Evolutionary conservation across 176 grass and related monocot genomes (phyloP), one percentile per base, ranked within the genome.

Genomic region (Chloris gayana): DNA sequence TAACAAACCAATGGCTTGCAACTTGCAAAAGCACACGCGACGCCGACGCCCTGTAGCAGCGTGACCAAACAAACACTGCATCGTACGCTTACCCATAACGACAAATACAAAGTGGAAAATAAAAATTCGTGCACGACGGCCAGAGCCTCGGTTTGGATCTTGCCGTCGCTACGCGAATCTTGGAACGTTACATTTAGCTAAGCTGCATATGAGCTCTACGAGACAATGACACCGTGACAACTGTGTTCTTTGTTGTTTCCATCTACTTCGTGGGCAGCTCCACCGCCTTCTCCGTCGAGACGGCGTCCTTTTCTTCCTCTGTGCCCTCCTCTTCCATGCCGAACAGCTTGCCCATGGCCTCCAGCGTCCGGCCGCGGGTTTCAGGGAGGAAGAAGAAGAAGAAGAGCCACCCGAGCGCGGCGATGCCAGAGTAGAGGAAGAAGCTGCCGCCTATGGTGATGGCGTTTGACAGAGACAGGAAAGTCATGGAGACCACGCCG

Each of bases 381-480:
- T 93, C 91, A 3, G 88, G 82, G 18, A 93, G 63, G 69, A 33
- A 88, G 4, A 57, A 64, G 69, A 56, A 93, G 88, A 88, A 93
- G 83, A 93, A 93, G 7, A 90, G 17, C 29, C 67, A 79, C 21
- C 50, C 82, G 14, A 72, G n/a, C 21, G 17, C 78, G 17, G 88
- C 64, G 67, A 90, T 38, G 53, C 85, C 88, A 17, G 73, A 79
- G 68, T 93, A 93, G 6, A 90, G 30, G 72, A 85, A 93, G 85
- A 93, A 93, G 67, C 78, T 90, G 7, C 91, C 91, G 25, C 87
- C 88, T 61, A 93, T 90, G 14, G 88, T 90, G 79, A 93, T 93
- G 67, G 91, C 91, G 63, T 93, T 90, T 19, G 83, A 88, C 6
- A 93, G 65, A 1, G 91, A 93, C 41, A 93, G 62, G 76, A 93